These are phyloP conservation scores for Mycogone perniciosa DNA, from an alignment of 2,329 filamentous ascomycete genomes.

Conservation along the genomic window DNA sequence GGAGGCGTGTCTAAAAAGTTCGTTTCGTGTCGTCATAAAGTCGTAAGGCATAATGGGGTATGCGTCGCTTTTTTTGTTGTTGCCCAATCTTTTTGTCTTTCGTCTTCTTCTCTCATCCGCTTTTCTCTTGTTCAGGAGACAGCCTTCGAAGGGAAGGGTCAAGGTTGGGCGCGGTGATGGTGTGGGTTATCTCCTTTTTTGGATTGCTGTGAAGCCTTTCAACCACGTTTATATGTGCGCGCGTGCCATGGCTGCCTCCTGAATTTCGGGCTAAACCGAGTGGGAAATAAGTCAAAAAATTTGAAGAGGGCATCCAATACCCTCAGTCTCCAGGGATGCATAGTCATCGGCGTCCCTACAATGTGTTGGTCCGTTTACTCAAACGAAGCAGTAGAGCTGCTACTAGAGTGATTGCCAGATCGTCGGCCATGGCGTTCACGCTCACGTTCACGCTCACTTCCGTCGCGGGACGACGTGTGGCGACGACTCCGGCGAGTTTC, in stretches of 20 bases:
- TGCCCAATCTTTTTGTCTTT: slow-evolving; percentile 5
- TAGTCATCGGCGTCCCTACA: background rate
- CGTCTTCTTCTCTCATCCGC: background rate
- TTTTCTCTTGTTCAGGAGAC: slow-evolving; percentile 8
- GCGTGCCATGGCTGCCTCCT: slow-evolving; percentile 8
- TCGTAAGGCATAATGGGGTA: slow-evolving; percentile 15
- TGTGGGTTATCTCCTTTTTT: slow-evolving; percentile 24
- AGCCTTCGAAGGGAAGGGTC: slow-evolving; percentile 1
- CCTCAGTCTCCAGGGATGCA: slow-evolving; percentile 1
- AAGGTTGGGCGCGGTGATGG: slow-evolving; percentile 10
- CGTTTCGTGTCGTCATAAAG: slow-evolving; percentile 22
- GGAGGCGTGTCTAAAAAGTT: slow-evolving; percentile 12
- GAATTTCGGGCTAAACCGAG: slow-evolving; percentile 6
- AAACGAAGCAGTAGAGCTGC: slow-evolving; percentile 55
- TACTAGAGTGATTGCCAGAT: slow-evolving; percentile 55
- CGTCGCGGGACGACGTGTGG: slow-evolving; percentile 42
- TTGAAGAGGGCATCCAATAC: background rate
- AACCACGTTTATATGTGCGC: slow-evolving; percentile 27
- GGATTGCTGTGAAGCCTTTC: slow-evolving; percentile 34
- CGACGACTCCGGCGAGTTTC: slow-evolving; percentile 47
- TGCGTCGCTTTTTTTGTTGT: slow-evolving; percentile 9
- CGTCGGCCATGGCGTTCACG: slow-evolving; percentile 40
- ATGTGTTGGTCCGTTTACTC: slow-evolving; percentile 34
- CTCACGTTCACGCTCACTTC: slow-evolving; percentile 37
- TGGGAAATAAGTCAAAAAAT: background rate